Evolutionary conservation across 768 basidiomycete species (phyloP).

Genomic region (Boletus reticulatus): DNA sequence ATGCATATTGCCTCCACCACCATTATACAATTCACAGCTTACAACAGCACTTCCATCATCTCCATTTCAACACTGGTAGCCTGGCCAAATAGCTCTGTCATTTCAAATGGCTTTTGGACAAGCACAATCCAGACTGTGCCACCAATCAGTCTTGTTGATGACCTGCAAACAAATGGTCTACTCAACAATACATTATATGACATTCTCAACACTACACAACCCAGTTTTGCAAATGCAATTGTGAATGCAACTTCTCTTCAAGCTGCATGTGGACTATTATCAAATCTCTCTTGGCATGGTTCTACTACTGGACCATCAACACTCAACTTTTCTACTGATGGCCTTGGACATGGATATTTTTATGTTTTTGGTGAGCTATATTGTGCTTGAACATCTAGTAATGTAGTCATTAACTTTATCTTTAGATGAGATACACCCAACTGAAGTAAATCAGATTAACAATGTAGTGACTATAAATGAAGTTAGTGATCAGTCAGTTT

Average conservation of each 20-base stretch:
- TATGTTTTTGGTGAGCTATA: not conserved
- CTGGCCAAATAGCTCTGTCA: constrained; percentile 5
- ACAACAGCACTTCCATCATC: not conserved
- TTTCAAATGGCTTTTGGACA: not conserved
- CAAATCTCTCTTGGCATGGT: not conserved
- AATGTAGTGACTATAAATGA: no score
- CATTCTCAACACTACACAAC: not conserved
- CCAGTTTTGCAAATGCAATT: not conserved
- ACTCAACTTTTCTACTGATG: not conserved
- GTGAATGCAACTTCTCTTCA: constrained; percentile 14
- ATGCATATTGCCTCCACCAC: constrained; percentile 23
- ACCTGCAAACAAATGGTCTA: constrained; percentile 3
- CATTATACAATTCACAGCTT: constrained; percentile 19
- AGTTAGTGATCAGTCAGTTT: not conserved
- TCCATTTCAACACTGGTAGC: not conserved
- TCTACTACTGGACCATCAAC: not conserved
- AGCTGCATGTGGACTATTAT: constrained; percentile 7
- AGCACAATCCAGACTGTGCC: not conserved
- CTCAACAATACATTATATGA: constrained; percentile 16
- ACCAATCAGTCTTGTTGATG: not conserved
- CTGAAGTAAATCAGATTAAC: not conserved
- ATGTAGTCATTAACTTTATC: not conserved
- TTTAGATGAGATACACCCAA: not conserved
- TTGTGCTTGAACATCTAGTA: not conserved
- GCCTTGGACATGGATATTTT: not conserved